A percentile compares a stretch with the other conserved stretches of the same genome.
Evolutionary conservation across 805 yeast genomes (phyloP).

Genomic region (Yamadazyma kitorensis): DNA sequence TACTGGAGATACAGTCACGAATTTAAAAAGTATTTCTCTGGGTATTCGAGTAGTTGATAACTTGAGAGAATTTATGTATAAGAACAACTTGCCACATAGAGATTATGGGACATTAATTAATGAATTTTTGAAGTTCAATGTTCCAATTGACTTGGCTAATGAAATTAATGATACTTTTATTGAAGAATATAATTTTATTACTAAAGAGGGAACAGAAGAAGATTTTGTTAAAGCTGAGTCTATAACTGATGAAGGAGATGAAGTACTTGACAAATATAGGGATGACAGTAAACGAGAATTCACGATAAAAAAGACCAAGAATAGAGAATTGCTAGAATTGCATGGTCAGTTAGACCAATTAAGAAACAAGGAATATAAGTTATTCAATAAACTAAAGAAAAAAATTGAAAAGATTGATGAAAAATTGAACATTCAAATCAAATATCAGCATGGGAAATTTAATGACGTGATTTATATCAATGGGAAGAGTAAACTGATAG

Average conservation of each 20-base stretch:
- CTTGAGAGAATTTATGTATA: conserved; percentile 16
- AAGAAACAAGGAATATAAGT: conserved; percentile 21
- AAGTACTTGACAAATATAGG: conserved; percentile 6
- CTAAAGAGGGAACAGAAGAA: conserved; percentile 5
- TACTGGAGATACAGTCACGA: conserved; percentile 30
- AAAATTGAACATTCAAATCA: conserved; percentile 24
- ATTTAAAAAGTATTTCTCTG: conserved; percentile 30
- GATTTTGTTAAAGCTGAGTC: too few relatives aligned
- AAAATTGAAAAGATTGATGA: conserved; percentile 25
- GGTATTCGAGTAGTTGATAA: conserved; percentile 26
- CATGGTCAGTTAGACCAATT: conserved; percentile 33
- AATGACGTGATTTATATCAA: conserved; percentile 48
- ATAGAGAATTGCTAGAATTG: conserved; percentile 22
- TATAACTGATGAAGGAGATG: conserved; percentile 1
- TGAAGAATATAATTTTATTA: conserved; percentile 2
- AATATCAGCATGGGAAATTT: conserved; percentile 28
- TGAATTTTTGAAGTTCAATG: conserved; percentile 24
- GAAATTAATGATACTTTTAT: conserved; percentile 37
- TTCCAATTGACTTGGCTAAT: conserved; percentile 41
- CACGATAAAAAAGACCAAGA: conserved; percentile 35
- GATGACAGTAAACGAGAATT: conserved; percentile 15
- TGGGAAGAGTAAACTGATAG: conserved; percentile 34
- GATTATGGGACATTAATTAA: conserved; percentile 20
- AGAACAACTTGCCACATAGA: conserved; percentile 16
- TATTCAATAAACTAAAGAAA: conserved; percentile 19